A percentile compares a stretch with the other conserved stretches of the same genome.
Evolutionary conservation across 2,329 filamentous ascomycete species (phyloP).

Genomic region (Arthrobotrys conoides): DNA sequence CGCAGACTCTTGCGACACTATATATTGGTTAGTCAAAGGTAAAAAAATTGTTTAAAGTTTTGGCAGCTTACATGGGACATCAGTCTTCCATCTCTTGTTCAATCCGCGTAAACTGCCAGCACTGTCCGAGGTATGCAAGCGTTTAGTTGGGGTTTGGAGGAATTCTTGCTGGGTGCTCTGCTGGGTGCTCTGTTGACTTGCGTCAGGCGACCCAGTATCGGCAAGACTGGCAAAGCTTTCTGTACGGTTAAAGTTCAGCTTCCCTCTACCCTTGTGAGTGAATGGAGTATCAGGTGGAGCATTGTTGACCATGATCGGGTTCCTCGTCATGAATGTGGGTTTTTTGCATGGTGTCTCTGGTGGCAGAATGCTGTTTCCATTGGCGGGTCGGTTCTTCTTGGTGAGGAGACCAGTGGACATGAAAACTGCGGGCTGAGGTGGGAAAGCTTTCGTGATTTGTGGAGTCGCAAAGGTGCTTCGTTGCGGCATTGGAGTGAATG

Average conservation of each 20-base stretch:
- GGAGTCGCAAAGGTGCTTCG: conserved; percentile 78
- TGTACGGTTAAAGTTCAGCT: conserved; percentile 65
- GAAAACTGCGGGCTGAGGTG: conserved; percentile 85
- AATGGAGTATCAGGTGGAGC: conserved; percentile 81
- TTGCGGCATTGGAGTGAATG: conserved; percentile 66
- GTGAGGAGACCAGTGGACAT: conserved; percentile 95
- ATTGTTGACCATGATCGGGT: conserved; percentile 57
- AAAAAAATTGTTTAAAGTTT: background rate
- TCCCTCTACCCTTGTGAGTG: conserved; percentile 72
- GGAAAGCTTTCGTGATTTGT: conserved; percentile 80
- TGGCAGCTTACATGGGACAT: conserved; percentile 38
- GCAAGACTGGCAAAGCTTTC: conserved; percentile 61
- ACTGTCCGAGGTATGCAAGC: conserved; percentile 54
- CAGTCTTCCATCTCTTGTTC: conserved; percentile 54
- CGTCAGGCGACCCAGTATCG: conserved; percentile 49
- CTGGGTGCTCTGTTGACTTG: conserved; percentile 51
- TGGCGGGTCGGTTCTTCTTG: conserved; percentile 70
- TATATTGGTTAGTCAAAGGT: conserved; percentile 65
- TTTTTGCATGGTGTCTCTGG: conserved; percentile 95
- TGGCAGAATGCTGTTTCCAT: conserved; percentile 75
- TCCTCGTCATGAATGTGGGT: conserved; percentile 76
- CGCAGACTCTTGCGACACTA: conserved; percentile 51
- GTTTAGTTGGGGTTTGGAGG: conserved; percentile 56
- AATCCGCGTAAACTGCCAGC: conserved; percentile 50
- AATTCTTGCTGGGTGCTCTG: conserved; percentile 46